These are phyloP conservation scores for Oryza officinalis DNA, from an alignment of 176 grass and related monocot genomes.

Conservation along the genomic window DNA sequence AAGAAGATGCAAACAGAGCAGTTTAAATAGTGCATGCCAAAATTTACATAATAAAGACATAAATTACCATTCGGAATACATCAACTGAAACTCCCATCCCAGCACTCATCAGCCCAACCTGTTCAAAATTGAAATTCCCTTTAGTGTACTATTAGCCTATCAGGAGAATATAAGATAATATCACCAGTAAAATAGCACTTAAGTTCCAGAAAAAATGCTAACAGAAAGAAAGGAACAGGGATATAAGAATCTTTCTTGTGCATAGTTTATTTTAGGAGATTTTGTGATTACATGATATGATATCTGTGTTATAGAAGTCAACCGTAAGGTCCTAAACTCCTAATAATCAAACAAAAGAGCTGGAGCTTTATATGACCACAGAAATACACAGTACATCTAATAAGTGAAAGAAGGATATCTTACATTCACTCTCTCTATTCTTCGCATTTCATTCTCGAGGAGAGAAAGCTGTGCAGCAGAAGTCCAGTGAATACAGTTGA, in stretches of 20 bases:
- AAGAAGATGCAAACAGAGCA: background rate
- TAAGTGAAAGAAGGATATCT: conserved; percentile 10
- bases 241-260: background rate
- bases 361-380: background rate
- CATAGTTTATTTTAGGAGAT: background rate
- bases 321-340: background rate
- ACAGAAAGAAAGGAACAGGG: background rate
- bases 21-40: background rate
- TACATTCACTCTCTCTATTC: conserved; percentile 87
- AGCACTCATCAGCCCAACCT: conserved; percentile 84
- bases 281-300: background rate
- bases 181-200: background rate
- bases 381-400: background rate
- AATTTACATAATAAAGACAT: background rate
- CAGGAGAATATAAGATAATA: background rate
- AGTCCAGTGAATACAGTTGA: conserved; percentile 98
- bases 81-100: conserved; percentile 69
- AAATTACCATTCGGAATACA: conserved; percentile 76
- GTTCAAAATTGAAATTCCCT: conserved; percentile 26
- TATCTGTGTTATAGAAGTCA: background rate
- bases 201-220: background rate
- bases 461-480: conserved; percentile 91
- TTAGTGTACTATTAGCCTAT: background rate
- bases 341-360: background rate
- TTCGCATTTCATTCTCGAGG: conserved; percentile 85